Conservation (phyloP, 2,329 filamentous ascomycete species). For the Triangularia setosa region DNA sequence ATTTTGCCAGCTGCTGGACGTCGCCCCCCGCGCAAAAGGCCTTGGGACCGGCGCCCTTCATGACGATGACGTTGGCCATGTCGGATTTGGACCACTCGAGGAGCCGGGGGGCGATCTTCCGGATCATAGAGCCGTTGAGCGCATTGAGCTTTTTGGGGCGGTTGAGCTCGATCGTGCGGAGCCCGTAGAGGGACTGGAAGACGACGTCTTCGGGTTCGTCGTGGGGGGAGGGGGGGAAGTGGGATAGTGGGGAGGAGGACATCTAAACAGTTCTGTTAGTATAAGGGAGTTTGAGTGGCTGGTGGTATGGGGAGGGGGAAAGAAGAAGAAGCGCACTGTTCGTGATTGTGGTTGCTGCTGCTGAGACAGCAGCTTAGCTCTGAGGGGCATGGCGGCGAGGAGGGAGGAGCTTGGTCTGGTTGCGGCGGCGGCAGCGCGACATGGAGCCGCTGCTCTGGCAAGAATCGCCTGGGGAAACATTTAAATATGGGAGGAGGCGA, state of each 20-base stretch:
- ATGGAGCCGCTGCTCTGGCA: slow-evolving; percentile 47
- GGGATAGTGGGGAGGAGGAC: slow-evolving; percentile 31
- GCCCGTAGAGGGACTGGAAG: slow-evolving; percentile 83
- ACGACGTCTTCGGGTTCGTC: slow-evolving; percentile 89
- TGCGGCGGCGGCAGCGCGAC: slow-evolving; percentile 33
- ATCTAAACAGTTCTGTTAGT: slow-evolving; percentile 29
- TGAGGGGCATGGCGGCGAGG: slow-evolving; percentile 67
- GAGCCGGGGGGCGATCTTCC: slow-evolving; percentile 86
- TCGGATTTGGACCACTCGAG: slow-evolving; percentile 94
- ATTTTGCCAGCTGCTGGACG: slow-evolving; percentile 70
- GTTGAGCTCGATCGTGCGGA: slow-evolving; percentile 91
- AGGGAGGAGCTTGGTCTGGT: not conserved
- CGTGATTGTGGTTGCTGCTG: slow-evolving; percentile 32
- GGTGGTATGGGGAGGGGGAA: not conserved
- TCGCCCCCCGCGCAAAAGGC: slow-evolving; percentile 94
- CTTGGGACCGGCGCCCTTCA: slow-evolving; percentile 80
- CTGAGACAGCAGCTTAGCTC: slow-evolving; percentile 66
- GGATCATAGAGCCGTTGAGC: slow-evolving; percentile 88
- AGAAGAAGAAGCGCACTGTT: not conserved
- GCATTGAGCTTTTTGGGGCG: slow-evolving; percentile 88
- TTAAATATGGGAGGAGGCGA: slow-evolving; percentile 1
- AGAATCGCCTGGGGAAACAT: slow-evolving; percentile 53
- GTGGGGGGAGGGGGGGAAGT: slow-evolving; percentile 53
- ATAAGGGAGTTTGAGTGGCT: not conserved
- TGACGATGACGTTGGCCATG: slow-evolving; percentile 84